A percentile compares a stretch with the other conserved stretches of the same genome.
Evolutionary conservation across 306 rosid species (phyloP).

Genomic region (Coriaria nepalensis): DNA sequence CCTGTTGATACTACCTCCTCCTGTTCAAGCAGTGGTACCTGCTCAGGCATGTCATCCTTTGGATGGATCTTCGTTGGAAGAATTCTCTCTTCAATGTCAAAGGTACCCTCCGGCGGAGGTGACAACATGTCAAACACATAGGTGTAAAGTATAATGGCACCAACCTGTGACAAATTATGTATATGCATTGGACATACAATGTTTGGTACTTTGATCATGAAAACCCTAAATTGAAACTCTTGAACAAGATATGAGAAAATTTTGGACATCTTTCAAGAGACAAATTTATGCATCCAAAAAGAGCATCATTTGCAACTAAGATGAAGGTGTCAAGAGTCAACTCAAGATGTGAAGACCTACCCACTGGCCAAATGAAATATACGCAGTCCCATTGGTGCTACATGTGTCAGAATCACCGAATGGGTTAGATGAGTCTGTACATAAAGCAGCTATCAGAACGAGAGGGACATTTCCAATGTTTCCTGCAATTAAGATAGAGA

Average conservation of each 20-base stretch:
- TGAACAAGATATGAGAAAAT: too few relatives aligned
- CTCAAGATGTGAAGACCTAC: conserved; percentile 36
- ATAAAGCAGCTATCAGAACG: conserved; percentile 79
- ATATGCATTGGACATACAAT: conserved; percentile 1
- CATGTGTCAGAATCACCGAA: conserved; percentile 65
- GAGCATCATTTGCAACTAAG: conserved; percentile 3
- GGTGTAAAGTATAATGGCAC: conserved; percentile 89
- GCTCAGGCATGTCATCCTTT: conserved; percentile 27
- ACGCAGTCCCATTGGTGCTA: conserved; percentile 85
- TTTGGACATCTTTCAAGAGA: too few relatives aligned
- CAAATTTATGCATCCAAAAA: too few relatives aligned
- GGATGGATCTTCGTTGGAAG: conserved; percentile 38
- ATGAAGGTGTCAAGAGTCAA: conserved; percentile 4
- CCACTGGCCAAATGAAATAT: conserved; percentile 98
- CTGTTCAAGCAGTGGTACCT: conserved; percentile 52
- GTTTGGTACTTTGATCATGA: background rate
- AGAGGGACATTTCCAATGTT: conserved; percentile 98
- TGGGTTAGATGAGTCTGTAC: conserved; percentile 71
- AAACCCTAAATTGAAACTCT: background rate
- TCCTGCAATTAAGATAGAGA: conserved; percentile 34
- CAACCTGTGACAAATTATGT: conserved; percentile 49
- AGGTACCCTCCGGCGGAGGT: conserved; percentile 91
- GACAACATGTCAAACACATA: conserved; percentile 84
- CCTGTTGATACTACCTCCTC: conserved; percentile 22
- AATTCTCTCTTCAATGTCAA: conserved; percentile 41